A percentile compares a stretch with the other conserved stretches of the same genome.
phyloP scores from a whole-genome alignment of 768 basidiomycete species.

The Chlorophyllum brunneum region DNA sequence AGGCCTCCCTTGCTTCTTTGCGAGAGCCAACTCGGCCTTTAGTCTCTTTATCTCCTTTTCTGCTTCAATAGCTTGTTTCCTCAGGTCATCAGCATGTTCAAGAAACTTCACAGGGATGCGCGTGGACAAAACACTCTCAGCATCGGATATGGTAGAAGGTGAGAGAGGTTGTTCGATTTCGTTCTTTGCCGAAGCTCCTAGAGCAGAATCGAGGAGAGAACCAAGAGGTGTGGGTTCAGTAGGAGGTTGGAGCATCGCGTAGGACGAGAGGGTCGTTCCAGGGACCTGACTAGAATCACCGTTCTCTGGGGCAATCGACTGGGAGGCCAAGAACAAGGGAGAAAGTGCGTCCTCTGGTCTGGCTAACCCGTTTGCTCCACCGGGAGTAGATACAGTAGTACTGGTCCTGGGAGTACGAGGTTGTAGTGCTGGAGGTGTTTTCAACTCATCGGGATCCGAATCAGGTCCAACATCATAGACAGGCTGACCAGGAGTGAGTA shows the following conservation, averaged over 20 bases:
- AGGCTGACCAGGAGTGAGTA: constrained; percentile 4
- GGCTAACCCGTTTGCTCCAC: not conserved
- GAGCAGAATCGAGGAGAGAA: not conserved
- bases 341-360: constrained; percentile 15
- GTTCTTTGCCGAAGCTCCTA: not conserved
- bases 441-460: constrained; percentile 9
- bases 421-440: constrained; percentile 15
- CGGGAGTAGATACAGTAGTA: not conserved
- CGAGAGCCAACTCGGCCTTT: constrained; percentile 24
- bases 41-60: constrained; percentile 27
- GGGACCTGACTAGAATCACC: constrained; percentile 2
- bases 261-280: constrained; percentile 2
- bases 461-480: constrained; percentile 4
- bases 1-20: constrained; percentile 27
- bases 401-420: not conserved
- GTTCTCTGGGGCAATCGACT: not conserved
- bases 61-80: constrained; percentile 37
- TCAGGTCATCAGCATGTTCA: constrained; percentile 31
- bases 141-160: constrained; percentile 11
- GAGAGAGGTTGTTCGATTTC: constrained; percentile 12
- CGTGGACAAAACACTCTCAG: constrained; percentile 28
- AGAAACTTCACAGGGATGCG: constrained; percentile 27
- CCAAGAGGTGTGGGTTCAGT: constrained; percentile 3
- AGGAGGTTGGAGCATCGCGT: constrained; percentile 12
- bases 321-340: constrained; percentile 12